These are phyloP conservation scores for Ophiostoma piceae DNA, from an alignment of 2,329 filamentous ascomycete species.

Conservation along the genomic window DNA sequence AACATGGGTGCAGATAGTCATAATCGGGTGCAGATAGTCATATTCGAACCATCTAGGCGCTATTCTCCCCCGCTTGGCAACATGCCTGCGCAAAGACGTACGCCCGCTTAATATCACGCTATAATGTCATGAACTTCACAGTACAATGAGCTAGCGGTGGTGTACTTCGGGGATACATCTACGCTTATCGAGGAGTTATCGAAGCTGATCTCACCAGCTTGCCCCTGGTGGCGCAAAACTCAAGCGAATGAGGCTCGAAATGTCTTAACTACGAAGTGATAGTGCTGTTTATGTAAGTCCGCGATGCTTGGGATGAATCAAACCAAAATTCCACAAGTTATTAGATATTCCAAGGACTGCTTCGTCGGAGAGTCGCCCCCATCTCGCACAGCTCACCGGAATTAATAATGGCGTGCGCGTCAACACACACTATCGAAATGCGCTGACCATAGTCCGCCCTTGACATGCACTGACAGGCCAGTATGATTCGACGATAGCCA, in stretches of 20 bases:
- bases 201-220: neutral
- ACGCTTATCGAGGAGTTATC: neutral
- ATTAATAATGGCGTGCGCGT: neutral
- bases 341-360: neutral
- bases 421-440: neutral
- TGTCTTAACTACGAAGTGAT: neutral
- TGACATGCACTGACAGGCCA: neutral
- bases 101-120: neutral
- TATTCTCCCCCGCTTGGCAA: neutral
- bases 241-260: neutral
- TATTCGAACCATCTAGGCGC: conserved; percentile 2
- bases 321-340: neutral
- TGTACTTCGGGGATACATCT: neutral
- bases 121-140: conserved; percentile 6
- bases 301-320: neutral
- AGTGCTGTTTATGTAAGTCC: neutral
- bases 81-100: neutral
- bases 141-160: neutral
- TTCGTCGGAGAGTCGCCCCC: neutral
- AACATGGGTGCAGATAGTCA: neutral
- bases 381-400: neutral
- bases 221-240: neutral
- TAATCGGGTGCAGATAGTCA: neutral
- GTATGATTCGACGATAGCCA: neutral
- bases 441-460: neutral